Evolutionary conservation across 169 alveolate genomes (phyloP), one percentile per base, ranked within the genome.

Genomic region (Cryptosporidium xiaoi): DNA sequence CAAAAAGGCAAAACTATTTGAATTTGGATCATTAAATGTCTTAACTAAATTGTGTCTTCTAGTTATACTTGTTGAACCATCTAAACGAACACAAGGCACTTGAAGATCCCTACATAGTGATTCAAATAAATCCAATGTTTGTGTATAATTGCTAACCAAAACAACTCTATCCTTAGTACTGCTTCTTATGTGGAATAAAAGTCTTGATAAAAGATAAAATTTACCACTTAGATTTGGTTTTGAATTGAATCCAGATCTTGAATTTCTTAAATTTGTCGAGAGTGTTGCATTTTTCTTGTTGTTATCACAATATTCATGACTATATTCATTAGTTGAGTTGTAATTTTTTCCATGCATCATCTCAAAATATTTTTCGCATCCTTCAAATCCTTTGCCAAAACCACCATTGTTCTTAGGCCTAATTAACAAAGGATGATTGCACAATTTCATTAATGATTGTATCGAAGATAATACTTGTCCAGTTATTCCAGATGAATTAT

Each of bases 121-220:
- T 55, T 96, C 95, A 71, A 96, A 91, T 56, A 95, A 71, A 83
- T 96, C 98, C 55, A 96, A 90, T 2, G 98, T 95, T 64, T 95
- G 97, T 56, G 98, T 96, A 87, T 94, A 96, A 82, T 96, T 93
- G 40, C 97, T 94, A 50, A 95, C 96, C 15, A 96, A 92, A 20
- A 96, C 97, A 12, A 96, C 95, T 77, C 95, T 94, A 64, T 96
- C 98, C 24, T 90, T 92, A 31, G 94, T 91, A 48, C 82, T 90
- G 7, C 92, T 91, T 51, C 95, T 84, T 18, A 94, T 91, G 40
- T 91, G 90, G 64, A 92, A 91, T 8, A 94, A 93, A 44, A 94
- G 65, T 71, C 93, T 91, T 33, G 69, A 77, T 24, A 77, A 62
- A 1, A 77, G 36, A 16, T 77, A 77, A 20, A 77, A 31, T 53